These are phyloP conservation scores for Boletellus sp. DNA, from an alignment of 768 basidiomycete genomes.

Conservation along the genomic window DNA sequence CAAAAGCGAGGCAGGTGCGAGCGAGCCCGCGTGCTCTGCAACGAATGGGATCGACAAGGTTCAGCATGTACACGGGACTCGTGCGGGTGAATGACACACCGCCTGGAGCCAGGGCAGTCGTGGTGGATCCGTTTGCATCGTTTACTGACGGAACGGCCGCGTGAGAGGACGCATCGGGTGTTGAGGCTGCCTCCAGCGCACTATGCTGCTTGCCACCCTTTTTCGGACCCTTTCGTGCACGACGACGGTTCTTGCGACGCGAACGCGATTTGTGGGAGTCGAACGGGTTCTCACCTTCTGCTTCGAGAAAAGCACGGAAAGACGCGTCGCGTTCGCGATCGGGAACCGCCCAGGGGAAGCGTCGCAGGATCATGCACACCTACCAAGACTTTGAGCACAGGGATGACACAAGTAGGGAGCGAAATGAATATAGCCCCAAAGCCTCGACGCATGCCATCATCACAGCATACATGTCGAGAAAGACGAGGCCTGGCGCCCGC, in stretches of 20 bases:
- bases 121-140: slow-evolving; percentile 3
- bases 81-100: slow-evolving; percentile 19
- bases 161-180: neutral
- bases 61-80: slow-evolving; percentile 10
- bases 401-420: slow-evolving; percentile 4
- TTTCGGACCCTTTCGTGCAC: slow-evolving; percentile 6
- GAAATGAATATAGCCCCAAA: slow-evolving; percentile 2
- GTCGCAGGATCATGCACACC: slow-evolving; percentile 88
- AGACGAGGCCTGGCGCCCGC: neutral
- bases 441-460: slow-evolving; percentile 1
- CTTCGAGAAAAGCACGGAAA: slow-evolving; percentile 87
- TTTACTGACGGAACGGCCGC: slow-evolving; percentile 5
- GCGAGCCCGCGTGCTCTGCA: slow-evolving; percentile 15
- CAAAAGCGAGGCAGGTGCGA: slow-evolving; percentile 16
- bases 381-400: slow-evolving; percentile 9
- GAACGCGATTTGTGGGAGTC: slow-evolving; percentile 27
- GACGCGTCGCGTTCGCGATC: slow-evolving; percentile 90
- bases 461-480: neutral
- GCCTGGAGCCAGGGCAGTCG: slow-evolving; percentile 10
- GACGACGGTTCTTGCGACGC: slow-evolving; percentile 7
- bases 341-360: slow-evolving; percentile 99
- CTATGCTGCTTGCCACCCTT: slow-evolving; percentile 1
- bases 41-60: neutral
- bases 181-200: neutral
- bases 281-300: slow-evolving; percentile 78